Evolutionary conservation across 2,329 filamentous ascomycete genomes (phyloP), one percentile per base, ranked within the genome.

Genomic region (Verticillium klebahnii): DNA sequence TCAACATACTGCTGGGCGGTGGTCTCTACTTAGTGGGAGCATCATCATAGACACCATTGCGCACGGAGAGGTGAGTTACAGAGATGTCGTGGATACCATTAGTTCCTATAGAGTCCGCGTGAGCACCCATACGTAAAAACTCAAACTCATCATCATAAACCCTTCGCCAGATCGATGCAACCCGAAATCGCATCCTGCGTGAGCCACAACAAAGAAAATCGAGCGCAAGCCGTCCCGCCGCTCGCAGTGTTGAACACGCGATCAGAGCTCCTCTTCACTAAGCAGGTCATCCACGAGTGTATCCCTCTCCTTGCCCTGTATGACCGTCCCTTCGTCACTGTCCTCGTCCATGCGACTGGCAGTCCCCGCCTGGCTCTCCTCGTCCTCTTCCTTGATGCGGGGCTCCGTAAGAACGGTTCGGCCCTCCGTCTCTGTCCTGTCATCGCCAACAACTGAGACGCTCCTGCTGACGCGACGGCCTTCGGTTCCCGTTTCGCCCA

Each of bases 1-100:
- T 94, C 54, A 93, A 94, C 73, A 68, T 93, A 37, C 78, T 84
- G 5, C 67, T 89, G 54, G 87, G 86, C 1, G 81, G 86, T 34
- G 60, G 85, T 40, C 67, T 91, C 56, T 87, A 83, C 70, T 3
- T 15, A 7, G 11, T 56, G 54, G 54, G 54, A 31, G 54, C 54
- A 32, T n/a, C 54, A 23, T 52, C n/a, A 12, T 52, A 23, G 19
- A 52, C 23, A 19, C 3, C 19, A 52, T 40, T 23, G 25, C 25
- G 15, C 29, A 29, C 29, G 25, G 31, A 17, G 12, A 50, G 37
- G 29, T 36, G 58, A 52, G 39, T 62, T 15, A 60, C 60, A 32
- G 5, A 34, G 54, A 31, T 3, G 17, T 56, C 54, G 25, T 25
- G 23, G 31, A 56, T 31, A 31, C 29, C 29, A 31, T 17, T 17